Evolutionary conservation across 352 stramenopile species (phyloP), one percentile per base, ranked within the genome.

Genomic region (Globisporangium mamillatum): DNA sequence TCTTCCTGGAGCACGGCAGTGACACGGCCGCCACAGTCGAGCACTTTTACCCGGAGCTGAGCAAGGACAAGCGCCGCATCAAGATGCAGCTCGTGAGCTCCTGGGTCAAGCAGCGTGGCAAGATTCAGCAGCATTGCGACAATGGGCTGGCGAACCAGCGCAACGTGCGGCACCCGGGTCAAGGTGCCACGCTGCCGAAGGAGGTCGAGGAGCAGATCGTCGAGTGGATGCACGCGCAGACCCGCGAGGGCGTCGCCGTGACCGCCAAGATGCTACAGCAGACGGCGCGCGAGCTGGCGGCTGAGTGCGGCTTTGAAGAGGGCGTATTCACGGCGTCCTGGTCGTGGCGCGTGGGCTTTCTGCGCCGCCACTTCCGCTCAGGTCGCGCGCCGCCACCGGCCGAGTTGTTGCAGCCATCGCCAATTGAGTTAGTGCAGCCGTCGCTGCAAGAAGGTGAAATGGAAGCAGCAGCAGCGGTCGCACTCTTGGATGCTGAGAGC

Each of bases 201-300:
- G 60, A 66, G 46, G 44, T 66, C 24, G 60, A 66, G 46, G 60
- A 56, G 60, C 60, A 66, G 29, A 66, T 66, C 60, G 60, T 66
- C 46, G 60, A 59, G 46, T 66, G 60, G 60, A 66, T 66, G 60
- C 46, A 66, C 46, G 46, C 60, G 4, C 60, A 66, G 60, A 22
- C 32, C 16, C 60, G 60, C 60, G 44, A 38, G 14, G 60, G 60
- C 46, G 27, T 66, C 9, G 34, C 50, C 32, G 60, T 66, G 46
- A 66, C 60, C 16, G 60, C 60, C 46, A 66, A 66, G 60, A 66
- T 66, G 60, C 60, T 66, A 46, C 60, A 66, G 29, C 46, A 59
- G 5, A 66, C 41, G 1, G 60, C 60, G 2, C 60, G 60, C 14
- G 46, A 25, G 27, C n/a, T 66, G 3, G 60, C 60, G 3, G 22